phyloP scores from a whole-genome alignment of 2,329 filamentous ascomycete species.

The Phaeoacremonium minimum region DNA sequence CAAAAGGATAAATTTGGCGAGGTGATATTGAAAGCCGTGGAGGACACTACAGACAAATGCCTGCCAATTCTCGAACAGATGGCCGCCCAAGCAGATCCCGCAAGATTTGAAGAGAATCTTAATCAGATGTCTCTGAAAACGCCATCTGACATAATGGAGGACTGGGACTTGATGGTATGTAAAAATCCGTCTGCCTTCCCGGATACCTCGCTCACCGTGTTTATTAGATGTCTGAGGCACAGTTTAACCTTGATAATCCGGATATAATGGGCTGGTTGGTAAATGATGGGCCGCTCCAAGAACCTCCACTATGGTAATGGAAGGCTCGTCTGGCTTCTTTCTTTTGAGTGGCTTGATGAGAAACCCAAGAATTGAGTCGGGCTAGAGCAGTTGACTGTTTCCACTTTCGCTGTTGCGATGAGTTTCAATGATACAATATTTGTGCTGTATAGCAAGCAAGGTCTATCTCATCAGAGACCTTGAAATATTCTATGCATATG shows the following conservation, averaged over 20 bases:
- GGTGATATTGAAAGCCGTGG: slow-evolving; percentile 19
- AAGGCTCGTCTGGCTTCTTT: too few species aligned
- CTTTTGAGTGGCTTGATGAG: too few species aligned
- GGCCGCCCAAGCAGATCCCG: slow-evolving; percentile 16
- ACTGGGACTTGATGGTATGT: slow-evolving; percentile 8
- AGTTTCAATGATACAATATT: too few species aligned
- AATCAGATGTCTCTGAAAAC: slow-evolving; percentile 1
- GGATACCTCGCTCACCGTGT: not conserved
- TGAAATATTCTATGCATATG: too few species aligned
- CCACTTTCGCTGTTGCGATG: too few species aligned
- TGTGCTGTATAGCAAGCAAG: too few species aligned
- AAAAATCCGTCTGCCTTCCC: not conserved
- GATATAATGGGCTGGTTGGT: not conserved
- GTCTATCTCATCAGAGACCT: too few species aligned
- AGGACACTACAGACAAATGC: slow-evolving; percentile 18
- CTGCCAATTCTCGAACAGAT: slow-evolving; percentile 26
- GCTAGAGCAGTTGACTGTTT: too few species aligned
- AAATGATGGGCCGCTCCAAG: not conserved
- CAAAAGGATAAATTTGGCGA: slow-evolving; percentile 23
- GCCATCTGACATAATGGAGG: slow-evolving; percentile 6
- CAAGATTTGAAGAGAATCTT: slow-evolving; percentile 5
- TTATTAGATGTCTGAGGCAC: not conserved
- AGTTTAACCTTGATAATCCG: not conserved
- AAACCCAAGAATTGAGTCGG: too few species aligned
- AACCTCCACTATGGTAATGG: not conserved